Evolutionary conservation across 768 basidiomycete species (phyloP), one percentile per base, ranked within the genome.

Genomic region (Pilatotrama ljubarskyi): DNA sequence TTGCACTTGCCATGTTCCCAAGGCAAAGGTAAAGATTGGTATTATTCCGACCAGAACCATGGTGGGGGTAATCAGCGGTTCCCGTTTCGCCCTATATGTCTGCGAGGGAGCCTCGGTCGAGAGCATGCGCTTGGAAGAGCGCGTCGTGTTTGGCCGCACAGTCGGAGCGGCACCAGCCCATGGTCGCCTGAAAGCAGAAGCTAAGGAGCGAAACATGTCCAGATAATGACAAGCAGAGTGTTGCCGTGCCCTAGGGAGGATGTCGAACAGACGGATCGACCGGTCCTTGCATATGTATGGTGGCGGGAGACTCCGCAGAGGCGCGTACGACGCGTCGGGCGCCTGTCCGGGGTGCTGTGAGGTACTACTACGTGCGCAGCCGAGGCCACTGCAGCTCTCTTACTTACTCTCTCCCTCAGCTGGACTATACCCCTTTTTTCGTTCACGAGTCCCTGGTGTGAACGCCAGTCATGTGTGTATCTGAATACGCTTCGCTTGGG

Each of bases 1-100:
- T 66, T 92, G 84, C 32, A 99, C 77, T 75, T 99, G 97, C 96
- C 96, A 98, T 18, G 85, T 84, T 17, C 97, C 96, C 61, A 99
- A 78, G 15, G 82, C 89, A 65, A 95, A 93, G 0, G 94, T 93
- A 70, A 97, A 87, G 61, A 98, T 76, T 0, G 97, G 97, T 55
- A 97, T 90, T 65, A 90, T 82, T 32, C 92, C 91, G 59, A 95
- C 77, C 29, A 93, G 73, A 18, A 91, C 62, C 78, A 92, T 83
- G 9, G 87, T 85, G 1, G 90, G 87, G 42, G 76, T 90, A 15
- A 88, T 69, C 79, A 84, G 84, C 55, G 85, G 78, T 56, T 84
- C 79, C 58, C 80, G 81, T 57, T 82, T 80, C 26, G 84, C 78
- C 57, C 78, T 82, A 73, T 90, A 90, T 10, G 55, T 43, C 17